Evolutionary conservation across 202 grass and related monocot genomes (phyloP).

Genomic region (Alloteropsis angusta): DNA sequence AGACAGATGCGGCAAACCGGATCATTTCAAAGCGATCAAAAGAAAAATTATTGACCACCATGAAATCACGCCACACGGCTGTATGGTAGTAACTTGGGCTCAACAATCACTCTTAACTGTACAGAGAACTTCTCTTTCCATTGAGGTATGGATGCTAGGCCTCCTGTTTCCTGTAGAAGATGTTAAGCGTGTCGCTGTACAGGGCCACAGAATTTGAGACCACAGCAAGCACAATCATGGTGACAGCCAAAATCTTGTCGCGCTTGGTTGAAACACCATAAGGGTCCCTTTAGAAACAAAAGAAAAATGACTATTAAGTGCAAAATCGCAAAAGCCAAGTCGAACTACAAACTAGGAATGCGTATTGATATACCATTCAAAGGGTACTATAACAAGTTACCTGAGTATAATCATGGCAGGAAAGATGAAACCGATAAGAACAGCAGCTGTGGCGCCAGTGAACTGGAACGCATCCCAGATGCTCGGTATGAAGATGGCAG

Average conservation of each 20-base stretch:
- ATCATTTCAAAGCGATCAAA: constrained; percentile 20
- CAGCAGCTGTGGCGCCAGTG: constrained; percentile 73
- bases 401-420: constrained; percentile 77
- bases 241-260: constrained; percentile 65
- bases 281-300: constrained; percentile 50
- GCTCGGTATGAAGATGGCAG: constrained; percentile 81
- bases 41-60: constrained; percentile 31
- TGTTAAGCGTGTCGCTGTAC: constrained; percentile 57
- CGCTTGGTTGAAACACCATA: constrained; percentile 55
- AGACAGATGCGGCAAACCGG: constrained; percentile 9
- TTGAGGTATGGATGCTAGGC: constrained; percentile 25
- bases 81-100: not conserved
- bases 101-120: constrained; percentile 14
- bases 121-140: not conserved
- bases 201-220: constrained; percentile 70
- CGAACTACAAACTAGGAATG: not conserved
- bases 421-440: constrained; percentile 85
- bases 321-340: not conserved
- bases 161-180: constrained; percentile 64
- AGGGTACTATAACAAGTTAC: constrained; percentile 25
- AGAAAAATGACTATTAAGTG: not conserved
- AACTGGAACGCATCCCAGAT: constrained; percentile 96
- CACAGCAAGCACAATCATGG: constrained; percentile 79
- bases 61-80: not conserved
- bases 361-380: not conserved